Base-by-base conservation (phyloP, 2,329 filamentous ascomycete genomes). In the Phoma sp. region DNA sequence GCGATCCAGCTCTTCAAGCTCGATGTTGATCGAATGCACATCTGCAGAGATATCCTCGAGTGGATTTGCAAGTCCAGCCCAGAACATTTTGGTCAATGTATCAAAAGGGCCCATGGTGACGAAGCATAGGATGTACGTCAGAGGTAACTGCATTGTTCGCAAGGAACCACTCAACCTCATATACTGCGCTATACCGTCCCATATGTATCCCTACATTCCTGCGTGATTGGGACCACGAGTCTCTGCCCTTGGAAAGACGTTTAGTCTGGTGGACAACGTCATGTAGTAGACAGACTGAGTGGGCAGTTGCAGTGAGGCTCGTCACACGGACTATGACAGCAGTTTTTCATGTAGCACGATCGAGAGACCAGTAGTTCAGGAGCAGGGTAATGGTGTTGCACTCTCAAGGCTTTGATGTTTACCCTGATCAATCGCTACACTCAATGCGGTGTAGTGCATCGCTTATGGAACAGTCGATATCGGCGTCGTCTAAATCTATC, bases 1-100 rank as follows among this genome's bases (percentile, higher is more conserved):
- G 17, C 17, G 39, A 9, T 54, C 33, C 37, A 54, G 15, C 10
- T 45, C 39, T 40, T 54, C 51, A 4, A 54, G 45, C 32, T 54
- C 51, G 2, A 54, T 54, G 11, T 54, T 54, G 30, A 48, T 20
- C 9, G 42, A 2, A 4, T 30, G 39, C 4, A 29, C 1, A 7
- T 9, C 15, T 23, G 51, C 12, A 21, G 28, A 17, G 12, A 45
- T n/a, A 5, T 28, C 12, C 4, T 40, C 28, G 15, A 15, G 30
- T 3, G 15, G 28, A 14, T 6, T 29, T 6, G 46, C 17, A 28
- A 40, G 18, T 29, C 18, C 23, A 30, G 39, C 34, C 12, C 39
- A 21, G 18, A 54, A 40, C 1, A 46, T 42, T 7, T 29, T 40
- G 15, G 17, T 36, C 18, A 54, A n/a, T 6, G 46, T 7, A 3